phyloP scores from a whole-genome alignment of 192 early-diverging fungal genomes.

The Podila verticillata region DNA sequence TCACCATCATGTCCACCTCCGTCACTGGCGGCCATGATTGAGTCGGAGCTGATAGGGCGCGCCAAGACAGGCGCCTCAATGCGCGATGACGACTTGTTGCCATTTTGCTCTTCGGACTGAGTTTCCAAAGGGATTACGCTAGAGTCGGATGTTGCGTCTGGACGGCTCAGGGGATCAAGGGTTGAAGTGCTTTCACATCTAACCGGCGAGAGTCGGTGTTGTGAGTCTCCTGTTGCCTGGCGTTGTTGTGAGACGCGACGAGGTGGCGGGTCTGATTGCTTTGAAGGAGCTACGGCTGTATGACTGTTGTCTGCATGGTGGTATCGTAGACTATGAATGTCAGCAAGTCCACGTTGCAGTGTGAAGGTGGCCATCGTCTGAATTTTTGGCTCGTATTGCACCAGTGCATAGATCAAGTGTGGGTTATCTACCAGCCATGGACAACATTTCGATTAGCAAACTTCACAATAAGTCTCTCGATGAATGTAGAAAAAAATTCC shows the following conservation, averaged over 20 bases:
- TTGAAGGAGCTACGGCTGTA: slow-evolving; percentile 3
- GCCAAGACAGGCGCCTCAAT: background rate
- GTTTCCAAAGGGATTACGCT: too few relatives aligned
- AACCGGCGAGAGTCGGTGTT: too few relatives aligned
- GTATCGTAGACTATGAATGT: slow-evolving; percentile 66
- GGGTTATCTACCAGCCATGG: slow-evolving; percentile 67
- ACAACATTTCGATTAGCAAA: background rate
- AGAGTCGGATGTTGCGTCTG: too few relatives aligned
- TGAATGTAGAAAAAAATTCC: too few relatives aligned
- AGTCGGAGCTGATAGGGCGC: slow-evolving; percentile 21
- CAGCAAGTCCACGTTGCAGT: slow-evolving; percentile 67
- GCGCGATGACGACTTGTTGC: background rate
- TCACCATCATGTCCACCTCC: slow-evolving; percentile 37
- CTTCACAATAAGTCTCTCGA: background rate
- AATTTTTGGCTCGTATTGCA: slow-evolving; percentile 78
- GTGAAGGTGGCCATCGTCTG: slow-evolving; percentile 73
- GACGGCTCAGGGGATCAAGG: too few relatives aligned
- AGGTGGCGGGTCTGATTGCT: slow-evolving; percentile 3
- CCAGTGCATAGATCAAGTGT: slow-evolving; percentile 82
- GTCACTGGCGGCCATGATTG: slow-evolving; percentile 14
- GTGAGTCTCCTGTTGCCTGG: background rate
- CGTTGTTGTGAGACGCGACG: background rate
- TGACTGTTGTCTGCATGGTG: slow-evolving; percentile 47
- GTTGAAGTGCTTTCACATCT: too few relatives aligned
- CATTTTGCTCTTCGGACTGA: background rate